Conservation (phyloP, 169 alveolate genomes). For the Plasmodium falciparum region DNA sequence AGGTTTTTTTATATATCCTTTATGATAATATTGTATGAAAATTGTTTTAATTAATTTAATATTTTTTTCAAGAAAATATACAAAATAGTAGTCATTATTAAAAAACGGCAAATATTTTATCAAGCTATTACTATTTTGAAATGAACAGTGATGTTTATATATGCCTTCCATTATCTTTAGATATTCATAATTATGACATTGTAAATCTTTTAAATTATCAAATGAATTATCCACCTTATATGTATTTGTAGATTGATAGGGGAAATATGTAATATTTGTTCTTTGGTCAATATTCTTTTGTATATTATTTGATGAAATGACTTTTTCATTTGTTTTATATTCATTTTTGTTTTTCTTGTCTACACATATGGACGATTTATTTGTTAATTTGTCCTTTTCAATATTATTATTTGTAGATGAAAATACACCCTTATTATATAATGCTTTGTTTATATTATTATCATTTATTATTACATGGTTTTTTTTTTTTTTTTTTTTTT, state of each 20-base stretch:
- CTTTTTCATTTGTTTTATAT: no score
- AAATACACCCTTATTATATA: no score
- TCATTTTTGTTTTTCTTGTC: no score
- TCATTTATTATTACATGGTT: not conserved
- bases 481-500: constrained; percentile 5
- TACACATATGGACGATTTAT: no score
- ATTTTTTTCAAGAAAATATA: constrained; percentile 65
- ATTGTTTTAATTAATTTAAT: constrained; percentile 43
- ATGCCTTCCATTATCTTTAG: constrained; percentile 62
- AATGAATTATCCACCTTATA: not conserved
- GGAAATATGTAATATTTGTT: no score
- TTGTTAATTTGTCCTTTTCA: no score
- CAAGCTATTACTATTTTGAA: constrained; percentile 1
- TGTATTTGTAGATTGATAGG: not conserved
- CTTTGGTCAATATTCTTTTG: no score
- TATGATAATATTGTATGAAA: constrained; percentile 70
- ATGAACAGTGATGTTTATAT: constrained; percentile 5
- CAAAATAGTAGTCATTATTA: constrained; percentile 40
- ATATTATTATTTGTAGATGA: no score
- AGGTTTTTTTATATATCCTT: constrained; percentile 41
- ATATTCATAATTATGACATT: constrained; percentile 46
- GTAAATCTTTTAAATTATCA: constrained; percentile 34
- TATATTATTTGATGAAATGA: no score
- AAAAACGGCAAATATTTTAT: constrained; percentile 59
- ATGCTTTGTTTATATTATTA: no score